phyloP scores from a whole-genome alignment of 2,329 filamentous ascomycete genomes.

The Penicillium occitanis region DNA sequence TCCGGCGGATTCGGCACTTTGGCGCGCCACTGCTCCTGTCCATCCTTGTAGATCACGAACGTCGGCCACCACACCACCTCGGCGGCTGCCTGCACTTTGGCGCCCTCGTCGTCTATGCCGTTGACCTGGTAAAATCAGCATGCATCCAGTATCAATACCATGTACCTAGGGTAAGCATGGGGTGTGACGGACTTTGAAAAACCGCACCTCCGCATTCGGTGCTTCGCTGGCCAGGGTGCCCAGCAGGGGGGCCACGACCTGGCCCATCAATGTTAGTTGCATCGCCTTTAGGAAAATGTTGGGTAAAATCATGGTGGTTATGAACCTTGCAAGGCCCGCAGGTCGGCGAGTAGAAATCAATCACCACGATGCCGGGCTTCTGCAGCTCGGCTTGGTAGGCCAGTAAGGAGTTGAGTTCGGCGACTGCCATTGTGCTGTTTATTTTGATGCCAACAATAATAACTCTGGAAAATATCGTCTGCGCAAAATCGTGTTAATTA shows the following conservation, averaged over 20 bases:
- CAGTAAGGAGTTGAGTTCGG: neutral
- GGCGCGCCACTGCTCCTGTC: conserved; percentile 10
- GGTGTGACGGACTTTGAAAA: conserved; percentile 6
- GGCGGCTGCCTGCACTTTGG: conserved; percentile 2
- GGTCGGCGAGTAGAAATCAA: conserved; percentile 12
- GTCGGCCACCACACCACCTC: conserved; percentile 10
- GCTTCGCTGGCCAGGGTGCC: neutral
- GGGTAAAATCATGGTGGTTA: too few species aligned
- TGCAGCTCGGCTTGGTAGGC: conserved; percentile 5
- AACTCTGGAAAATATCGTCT: too few species aligned
- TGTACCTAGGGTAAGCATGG: too few species aligned
- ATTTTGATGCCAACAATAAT: too few species aligned
- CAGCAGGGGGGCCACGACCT: conserved; percentile 11
- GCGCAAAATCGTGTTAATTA: too few species aligned
- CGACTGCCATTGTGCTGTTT: too few species aligned
- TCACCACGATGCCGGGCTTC: conserved; percentile 5
- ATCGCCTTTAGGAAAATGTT: too few species aligned
- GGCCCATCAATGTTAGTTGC: neutral
- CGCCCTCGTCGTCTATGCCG: neutral
- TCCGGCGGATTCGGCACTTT: conserved; percentile 14
- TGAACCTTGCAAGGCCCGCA: conserved; percentile 7
- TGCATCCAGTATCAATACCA: neutral
- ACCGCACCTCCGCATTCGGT: neutral
- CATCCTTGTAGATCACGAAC: neutral
- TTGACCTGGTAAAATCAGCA: neutral